phyloP scores from a whole-genome alignment of 768 basidiomycete species.

The Suillus bovinus region DNA sequence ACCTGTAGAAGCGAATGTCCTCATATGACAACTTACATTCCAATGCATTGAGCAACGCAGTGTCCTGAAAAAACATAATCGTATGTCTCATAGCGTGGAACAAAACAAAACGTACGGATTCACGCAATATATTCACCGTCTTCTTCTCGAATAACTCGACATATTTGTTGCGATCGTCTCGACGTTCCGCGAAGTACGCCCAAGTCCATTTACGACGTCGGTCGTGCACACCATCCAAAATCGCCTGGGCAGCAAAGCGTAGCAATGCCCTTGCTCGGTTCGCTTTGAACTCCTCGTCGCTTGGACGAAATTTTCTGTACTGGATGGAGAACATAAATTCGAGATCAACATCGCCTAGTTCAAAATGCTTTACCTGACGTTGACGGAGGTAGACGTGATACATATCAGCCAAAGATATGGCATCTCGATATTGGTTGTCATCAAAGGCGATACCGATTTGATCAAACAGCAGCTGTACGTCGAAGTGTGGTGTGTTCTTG shows the following conservation, averaged over 20 bases:
- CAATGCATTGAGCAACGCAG: conserved; percentile 54
- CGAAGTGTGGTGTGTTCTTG: conserved; percentile 77
- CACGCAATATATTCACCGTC: conserved; percentile 50
- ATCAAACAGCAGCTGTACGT: conserved; percentile 85
- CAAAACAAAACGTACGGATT: conserved; percentile 46
- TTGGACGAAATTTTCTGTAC: conserved; percentile 84
- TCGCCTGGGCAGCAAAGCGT: conserved; percentile 77
- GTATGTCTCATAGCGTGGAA: background rate
- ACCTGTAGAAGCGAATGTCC: conserved; percentile 96
- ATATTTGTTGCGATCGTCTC: conserved; percentile 86
- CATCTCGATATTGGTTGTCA: conserved; percentile 92
- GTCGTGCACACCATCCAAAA: conserved; percentile 81
- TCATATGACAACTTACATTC: conserved; percentile 89
- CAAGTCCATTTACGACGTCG: conserved; percentile 87
- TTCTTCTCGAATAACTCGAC: conserved; percentile 84
- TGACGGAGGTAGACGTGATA: conserved; percentile 93
- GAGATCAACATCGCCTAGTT: background rate
- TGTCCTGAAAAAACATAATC: conserved; percentile 43
- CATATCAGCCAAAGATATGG: conserved; percentile 91
- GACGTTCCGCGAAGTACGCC: conserved; percentile 83
- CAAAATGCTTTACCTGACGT: conserved; percentile 54
- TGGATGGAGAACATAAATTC: conserved; percentile 16
- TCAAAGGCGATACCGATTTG: conserved; percentile 93
- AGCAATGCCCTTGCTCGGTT: conserved; percentile 71
- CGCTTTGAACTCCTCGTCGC: conserved; percentile 53